Evolutionary conservation across 1,284 basidiomycete species (phyloP), one percentile per base, ranked within the genome.

Genomic region (Ustilago loliicola): DNA sequence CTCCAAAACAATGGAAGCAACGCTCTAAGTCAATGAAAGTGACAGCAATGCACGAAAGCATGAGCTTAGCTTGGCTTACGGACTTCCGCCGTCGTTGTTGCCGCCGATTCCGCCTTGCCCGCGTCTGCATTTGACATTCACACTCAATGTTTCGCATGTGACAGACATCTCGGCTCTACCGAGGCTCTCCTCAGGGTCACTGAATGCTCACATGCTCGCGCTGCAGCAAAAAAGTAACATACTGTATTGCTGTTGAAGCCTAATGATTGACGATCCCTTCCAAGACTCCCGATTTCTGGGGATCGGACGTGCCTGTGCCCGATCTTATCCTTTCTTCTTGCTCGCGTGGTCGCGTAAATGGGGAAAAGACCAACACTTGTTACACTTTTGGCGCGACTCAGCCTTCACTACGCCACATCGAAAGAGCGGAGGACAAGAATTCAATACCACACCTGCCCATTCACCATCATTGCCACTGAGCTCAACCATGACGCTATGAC

Each of bases 341-440:
- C 51, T 11, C 32, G 32, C 21, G 19, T 2, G 21, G 40, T 58
- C 56, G 56, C 56, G 47, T 61, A 47, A 47, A 47, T 47, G n/a
- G 51, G 51, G 11, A 42, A 42, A 55, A 42, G 40, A 42, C 56
- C 57, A 59, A 66, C 56, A 57, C 63, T 57, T 57, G 5, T 5
- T 5, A 34, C 36, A 38, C 17, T 47, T 13, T 52, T 23, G 10
- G 17, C 23, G 45, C 17, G 11, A 58, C 48, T 48, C 47, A 66
- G 34, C 51, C n/a, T 48, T 30, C 38, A 23, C 45, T 47, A 21
- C 11, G 45, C 19, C 45, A 47, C 45, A 11, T 47, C 17, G 11
- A 50, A 3, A n/a, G 45, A 48, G 45, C 23, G 45, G 45, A 48
- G 45, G 45, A n/a, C n/a, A 8, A 27, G 21, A 15, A 27, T 34